Base-by-base conservation (phyloP, 164 flowering plant genomes). In the Saururus chinensis region DNA sequence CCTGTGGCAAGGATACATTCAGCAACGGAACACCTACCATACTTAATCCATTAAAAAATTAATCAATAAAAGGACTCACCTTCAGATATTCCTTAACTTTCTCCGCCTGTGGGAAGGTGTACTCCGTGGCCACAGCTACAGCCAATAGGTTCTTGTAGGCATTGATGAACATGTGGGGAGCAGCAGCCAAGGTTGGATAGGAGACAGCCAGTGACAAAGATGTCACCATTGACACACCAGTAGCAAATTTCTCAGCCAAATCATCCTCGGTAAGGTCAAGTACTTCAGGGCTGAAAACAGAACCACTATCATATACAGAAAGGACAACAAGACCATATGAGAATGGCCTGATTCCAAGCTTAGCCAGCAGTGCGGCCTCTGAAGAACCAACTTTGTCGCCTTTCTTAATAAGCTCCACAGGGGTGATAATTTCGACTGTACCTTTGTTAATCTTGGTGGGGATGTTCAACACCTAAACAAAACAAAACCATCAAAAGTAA, bases 391-490 rank as follows among this genome's bases (percentile, higher is more conserved):
- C 82, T 51, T 76, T 76, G 22, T 79, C 82, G 0, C 78, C 80
- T 57, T 76, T 73, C 71, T 64, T 76, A 22, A 79, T 74, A 19
- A 79, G 71, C 51, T 79, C 79, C 2, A 76, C 78, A 20, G 77
- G n/a, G n/a, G n/a, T n/a, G n/a, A n/a, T n/a, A n/a, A n/a, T n/a
- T n/a, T n/a, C n/a, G n/a, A n/a, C n/a, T 71, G 77, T 74, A 53
- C 82, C 82, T 72, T 79, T 79, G 79, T 79, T 79, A 70, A 79
- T 79, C 55, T 74, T 79, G 16, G 82, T 78, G 12, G 82, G 82
- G 56, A 78, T 78, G 62, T 78, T 78, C 20, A 78, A 72, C 56
- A 73, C 76, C 79, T 78, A 67, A 56, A 22, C 1, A 20, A 24
- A 5, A 56, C 19, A 23, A 9, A 19, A 49, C 0, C 9, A 52